A percentile compares a stretch with the other conserved stretches of the same genome.
phyloP scores from a whole-genome alignment of 345 rosid species.

The Nasturtium officinale region DNA sequence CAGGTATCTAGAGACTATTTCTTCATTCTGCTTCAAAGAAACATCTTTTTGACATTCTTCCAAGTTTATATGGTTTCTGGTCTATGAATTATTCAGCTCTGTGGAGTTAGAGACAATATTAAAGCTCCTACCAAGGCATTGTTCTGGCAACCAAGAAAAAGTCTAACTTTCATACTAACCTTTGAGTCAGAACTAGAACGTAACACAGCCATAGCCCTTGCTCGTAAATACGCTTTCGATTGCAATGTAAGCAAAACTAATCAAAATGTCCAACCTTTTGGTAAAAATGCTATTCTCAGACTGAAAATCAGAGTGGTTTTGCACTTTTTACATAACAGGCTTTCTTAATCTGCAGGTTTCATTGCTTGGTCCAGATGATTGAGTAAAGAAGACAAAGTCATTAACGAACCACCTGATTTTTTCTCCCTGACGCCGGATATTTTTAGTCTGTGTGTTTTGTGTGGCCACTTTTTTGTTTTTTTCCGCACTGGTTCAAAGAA shows the following conservation, averaged over 20 bases:
- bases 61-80: conserved; percentile 1
- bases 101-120: conserved; percentile 68
- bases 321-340: neutral
- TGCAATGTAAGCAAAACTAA: conserved; percentile 63
- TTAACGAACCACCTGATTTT: conserved; percentile 35
- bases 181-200: conserved; percentile 90
- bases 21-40: neutral
- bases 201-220: conserved; percentile 75
- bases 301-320: neutral
- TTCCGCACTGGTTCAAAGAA: conserved; percentile 29
- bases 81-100: conserved; percentile 50
- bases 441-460: conserved; percentile 41
- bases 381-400: conserved; percentile 28
- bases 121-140: conserved; percentile 63
- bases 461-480: conserved; percentile 12
- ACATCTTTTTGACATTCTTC: conserved; percentile 14
- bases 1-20: conserved; percentile 56
- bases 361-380: conserved; percentile 84
- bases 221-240: conserved; percentile 84
- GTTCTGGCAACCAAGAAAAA: conserved; percentile 96
- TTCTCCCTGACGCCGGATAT: conserved; percentile 15
- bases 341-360: conserved; percentile 58
- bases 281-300: neutral
- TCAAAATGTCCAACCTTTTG: neutral
- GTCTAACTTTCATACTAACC: conserved; percentile 67